Percentiles rank a stretch among this genome's conserved stretches.
phyloP scores from a whole-genome alignment of 2,329 filamentous ascomycete species.

The Akanthomyces uredinophilus region DNA sequence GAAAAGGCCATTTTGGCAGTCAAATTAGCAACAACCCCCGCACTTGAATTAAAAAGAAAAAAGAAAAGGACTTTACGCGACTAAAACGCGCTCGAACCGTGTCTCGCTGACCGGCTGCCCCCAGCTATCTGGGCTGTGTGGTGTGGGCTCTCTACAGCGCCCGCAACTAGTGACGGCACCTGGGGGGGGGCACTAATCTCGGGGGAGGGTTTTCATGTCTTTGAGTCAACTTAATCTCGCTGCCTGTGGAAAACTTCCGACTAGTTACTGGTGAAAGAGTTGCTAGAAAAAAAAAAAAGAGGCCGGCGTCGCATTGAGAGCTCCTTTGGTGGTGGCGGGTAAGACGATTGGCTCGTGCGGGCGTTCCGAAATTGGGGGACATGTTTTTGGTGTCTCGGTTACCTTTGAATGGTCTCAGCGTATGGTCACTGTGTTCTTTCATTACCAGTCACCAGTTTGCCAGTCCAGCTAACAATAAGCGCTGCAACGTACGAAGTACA shows the following conservation, averaged over 20 bases:
- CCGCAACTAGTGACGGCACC: background rate
- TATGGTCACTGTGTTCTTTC: background rate
- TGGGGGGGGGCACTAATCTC: background rate
- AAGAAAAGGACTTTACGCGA: conserved; percentile 1
- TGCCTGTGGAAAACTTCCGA: background rate
- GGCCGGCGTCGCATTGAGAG: background rate
- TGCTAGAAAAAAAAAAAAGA: background rate
- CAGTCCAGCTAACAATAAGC: background rate
- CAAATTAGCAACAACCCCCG: background rate
- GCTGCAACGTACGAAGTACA: background rate
- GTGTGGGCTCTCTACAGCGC: background rate
- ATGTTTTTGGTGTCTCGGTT: background rate
- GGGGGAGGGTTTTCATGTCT: background rate
- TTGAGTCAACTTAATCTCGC: conserved; percentile 7
- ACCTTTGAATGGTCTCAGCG: background rate
- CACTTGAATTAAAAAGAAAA: background rate
- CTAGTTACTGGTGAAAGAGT: background rate
- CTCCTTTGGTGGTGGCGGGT: background rate
- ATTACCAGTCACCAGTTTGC: background rate
- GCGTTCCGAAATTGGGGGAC: conserved; percentile 1
- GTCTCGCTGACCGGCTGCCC: conserved; percentile 5
- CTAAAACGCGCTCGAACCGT: background rate
- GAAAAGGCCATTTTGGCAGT: background rate
- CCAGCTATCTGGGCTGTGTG: background rate
- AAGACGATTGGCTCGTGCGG: conserved; percentile 2